Evolutionary conservation across 1,284 basidiomycete genomes (phyloP).

Genomic region (Irpex sp.): DNA sequence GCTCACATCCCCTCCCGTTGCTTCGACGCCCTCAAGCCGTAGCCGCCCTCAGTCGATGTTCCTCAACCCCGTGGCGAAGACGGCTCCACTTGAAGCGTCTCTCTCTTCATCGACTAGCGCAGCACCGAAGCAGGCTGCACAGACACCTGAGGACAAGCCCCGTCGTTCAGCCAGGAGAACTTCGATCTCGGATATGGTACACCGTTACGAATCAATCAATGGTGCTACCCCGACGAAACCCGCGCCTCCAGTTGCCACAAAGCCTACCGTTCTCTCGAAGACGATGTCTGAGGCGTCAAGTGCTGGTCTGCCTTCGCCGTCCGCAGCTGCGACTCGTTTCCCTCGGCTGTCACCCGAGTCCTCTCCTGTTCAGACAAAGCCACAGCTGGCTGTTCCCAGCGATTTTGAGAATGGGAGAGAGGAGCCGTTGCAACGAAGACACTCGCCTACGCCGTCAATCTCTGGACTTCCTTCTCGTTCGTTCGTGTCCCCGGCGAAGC

Average conservation of each 20-base stretch:
- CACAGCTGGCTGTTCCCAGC: slow-evolving; percentile 23
- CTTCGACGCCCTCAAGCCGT: slow-evolving; percentile 21
- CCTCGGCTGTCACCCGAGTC: slow-evolving; percentile 27
- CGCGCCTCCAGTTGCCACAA: slow-evolving; percentile 30
- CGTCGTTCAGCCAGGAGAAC: slow-evolving; percentile 48
- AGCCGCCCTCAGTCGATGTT: slow-evolving; percentile 74
- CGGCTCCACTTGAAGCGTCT: slow-evolving; percentile 29
- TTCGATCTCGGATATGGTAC: slow-evolving; percentile 81
- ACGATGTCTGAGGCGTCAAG: slow-evolving; percentile 17
- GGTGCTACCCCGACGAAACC: slow-evolving; percentile 17
- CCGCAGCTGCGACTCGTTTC: slow-evolving; percentile 28
- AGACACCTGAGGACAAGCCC: slow-evolving; percentile 20
- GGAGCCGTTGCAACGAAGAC: slow-evolving; percentile 22
- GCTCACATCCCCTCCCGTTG: slow-evolving; percentile 12
- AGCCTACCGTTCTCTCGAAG: slow-evolving; percentile 30
- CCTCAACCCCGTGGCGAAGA: slow-evolving; percentile 54
- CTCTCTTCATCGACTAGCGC: slow-evolving; percentile 36
- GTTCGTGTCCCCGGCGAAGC: background rate
- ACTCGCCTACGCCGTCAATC: slow-evolving; percentile 19
- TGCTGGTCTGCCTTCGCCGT: slow-evolving; percentile 19
- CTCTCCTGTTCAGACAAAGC: slow-evolving; percentile 23
- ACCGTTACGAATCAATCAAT: slow-evolving; percentile 67
- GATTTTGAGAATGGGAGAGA: slow-evolving; percentile 16
- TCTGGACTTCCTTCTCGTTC: slow-evolving; percentile 6
- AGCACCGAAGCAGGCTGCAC: slow-evolving; percentile 24